Percentiles rank a stretch among this genome's conserved stretches.
Conservation (phyloP, 1,139 yeast species). For the Sugiyamaella pinicola region DNA sequence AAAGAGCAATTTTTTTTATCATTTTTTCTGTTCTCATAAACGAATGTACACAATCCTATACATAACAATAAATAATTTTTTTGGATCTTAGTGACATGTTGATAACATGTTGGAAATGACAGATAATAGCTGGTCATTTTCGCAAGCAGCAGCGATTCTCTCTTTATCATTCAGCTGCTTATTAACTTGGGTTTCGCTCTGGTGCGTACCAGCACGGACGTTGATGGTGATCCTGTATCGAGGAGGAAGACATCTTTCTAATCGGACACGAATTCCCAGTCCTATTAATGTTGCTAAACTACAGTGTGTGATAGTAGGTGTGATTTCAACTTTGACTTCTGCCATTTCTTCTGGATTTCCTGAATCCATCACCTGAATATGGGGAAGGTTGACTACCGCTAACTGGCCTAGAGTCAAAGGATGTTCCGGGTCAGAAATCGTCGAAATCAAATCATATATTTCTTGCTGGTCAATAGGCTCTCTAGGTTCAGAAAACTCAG, state of each 20-base stretch:
- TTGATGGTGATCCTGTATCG: slow-evolving; percentile 78
- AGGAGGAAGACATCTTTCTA: slow-evolving; percentile 86
- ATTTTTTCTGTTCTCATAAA: too few relatives aligned
- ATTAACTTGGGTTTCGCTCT: slow-evolving; percentile 92
- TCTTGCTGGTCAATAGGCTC: slow-evolving; percentile 82
- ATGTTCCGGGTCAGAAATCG: slow-evolving; percentile 97
- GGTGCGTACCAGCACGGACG: slow-evolving; percentile 91
- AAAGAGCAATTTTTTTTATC: too few relatives aligned
- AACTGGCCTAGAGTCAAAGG: slow-evolving; percentile 93
- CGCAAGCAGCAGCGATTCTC: slow-evolving; percentile 98
- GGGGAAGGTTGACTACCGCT: slow-evolving; percentile 85
- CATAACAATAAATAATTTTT: not conserved
- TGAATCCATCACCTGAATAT: slow-evolving; percentile 68
- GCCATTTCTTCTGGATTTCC: slow-evolving; percentile 59
- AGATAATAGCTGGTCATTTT: slow-evolving; percentile 83
- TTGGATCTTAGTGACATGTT: slow-evolving; percentile 51
- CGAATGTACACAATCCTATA: not conserved
- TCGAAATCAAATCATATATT: slow-evolving; percentile 72
- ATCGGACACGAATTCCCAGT: slow-evolving; percentile 85
- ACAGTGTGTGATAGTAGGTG: slow-evolving; percentile 98
- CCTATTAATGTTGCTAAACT: slow-evolving; percentile 96
- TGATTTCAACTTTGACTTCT: slow-evolving; percentile 77
- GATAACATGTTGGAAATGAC: slow-evolving; percentile 92
- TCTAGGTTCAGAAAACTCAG: slow-evolving; percentile 16
- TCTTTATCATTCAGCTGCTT: slow-evolving; percentile 97